Base-by-base conservation (phyloP, 768 basidiomycete genomes). In the Porpolomopsis calyptriformis region DNA sequence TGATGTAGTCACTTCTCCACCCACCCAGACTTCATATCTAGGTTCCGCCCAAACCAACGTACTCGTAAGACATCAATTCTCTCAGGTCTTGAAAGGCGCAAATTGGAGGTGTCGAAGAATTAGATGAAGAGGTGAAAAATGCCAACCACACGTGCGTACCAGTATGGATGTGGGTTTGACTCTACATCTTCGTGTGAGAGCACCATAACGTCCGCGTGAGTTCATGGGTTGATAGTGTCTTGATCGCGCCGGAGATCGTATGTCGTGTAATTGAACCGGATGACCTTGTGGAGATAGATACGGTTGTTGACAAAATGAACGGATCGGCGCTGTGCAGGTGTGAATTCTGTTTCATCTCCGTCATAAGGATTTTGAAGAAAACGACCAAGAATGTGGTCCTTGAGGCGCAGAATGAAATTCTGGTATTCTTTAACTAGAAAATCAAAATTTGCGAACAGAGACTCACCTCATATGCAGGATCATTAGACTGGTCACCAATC, bases 191-290 rank as follows among this genome's bases (percentile, higher is more conserved):
- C 58, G 0, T 57, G 40, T 26, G 22, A 23, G 7, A 41, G 24
- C 14, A 19, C 18, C 48, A 27, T 49, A 24, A 42, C 24, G 20
- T 29, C 23, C 19, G 27, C 24, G 29, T 20, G 39, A 18, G 36
- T 49, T 19, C 62, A 23, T 1, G 60, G 56, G 26, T 67, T 67
- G 25, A 72, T 48, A 0, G 55, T 47, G 40, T 73, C 70, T 49
- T 72, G 69, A 2, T 51, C 46, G 1, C 57, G 52, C 0, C 69
- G 47, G 67, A 70, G 51, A 69, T 69, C 34, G 23, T 41, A 41
- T 23, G 40, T 41, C 22, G 40, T 41, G 18, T 41, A 41, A 25
- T 41, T 41, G 9, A 72, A 36, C 0, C 57, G 58, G 0, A 71
- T 11, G 0, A 52, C 45, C 34, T 63, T 64, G 52, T 68, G 64